Evolutionary conservation across 2,329 filamentous ascomycete genomes (phyloP), one percentile per base, ranked within the genome.

Genomic region (Hypocrella siamensis): DNA sequence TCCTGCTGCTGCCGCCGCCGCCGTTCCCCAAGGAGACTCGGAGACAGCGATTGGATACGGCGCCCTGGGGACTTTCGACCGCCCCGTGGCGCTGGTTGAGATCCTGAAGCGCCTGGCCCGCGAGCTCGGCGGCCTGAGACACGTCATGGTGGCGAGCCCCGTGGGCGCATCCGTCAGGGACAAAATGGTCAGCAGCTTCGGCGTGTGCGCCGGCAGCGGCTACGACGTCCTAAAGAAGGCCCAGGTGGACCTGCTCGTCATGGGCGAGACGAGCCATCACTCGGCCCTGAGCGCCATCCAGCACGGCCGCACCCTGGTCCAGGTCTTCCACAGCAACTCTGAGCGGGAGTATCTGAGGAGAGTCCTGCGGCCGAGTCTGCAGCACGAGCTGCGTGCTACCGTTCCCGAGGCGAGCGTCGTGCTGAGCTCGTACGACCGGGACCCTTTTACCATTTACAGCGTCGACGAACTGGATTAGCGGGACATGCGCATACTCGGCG

Each of bases 201-300:
- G 79, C 5, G 80, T 94, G 24, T 96, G 88, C 45, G 88, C 90
- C 0, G 90, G 90, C 2, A 90, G 81, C 6, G 90, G 90, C 0
- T 79, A 76, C 2, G 72, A 77, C 25, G 66, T 96, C 15, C 69
- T 94, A 36, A 72, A 74, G 39, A 66, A 67, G 26, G 61, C 75
- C 3, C 61, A 70, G 26, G 83, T 85, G 0, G 84, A 94, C 46
- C 54, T 96, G 25, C 57, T 92, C 4, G 81, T 98, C 43, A 96
- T 84, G 1, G 90, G 90, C 2, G 90, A 98, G 59, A 71, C 96
- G 63, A 81, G 74, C 46, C 90, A 98, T 51, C 90, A 98, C 51
- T 84, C 90, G 40, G 85, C 88, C 3, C 67, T 98, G 35, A 73
- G 80, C 25, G 83, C 85, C 2, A 83, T 81, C 18, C 86, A 94